Evolutionary conservation across 441 rosid species (phyloP), one percentile per base, ranked within the genome.

Genomic region (Brassica balearica): DNA sequence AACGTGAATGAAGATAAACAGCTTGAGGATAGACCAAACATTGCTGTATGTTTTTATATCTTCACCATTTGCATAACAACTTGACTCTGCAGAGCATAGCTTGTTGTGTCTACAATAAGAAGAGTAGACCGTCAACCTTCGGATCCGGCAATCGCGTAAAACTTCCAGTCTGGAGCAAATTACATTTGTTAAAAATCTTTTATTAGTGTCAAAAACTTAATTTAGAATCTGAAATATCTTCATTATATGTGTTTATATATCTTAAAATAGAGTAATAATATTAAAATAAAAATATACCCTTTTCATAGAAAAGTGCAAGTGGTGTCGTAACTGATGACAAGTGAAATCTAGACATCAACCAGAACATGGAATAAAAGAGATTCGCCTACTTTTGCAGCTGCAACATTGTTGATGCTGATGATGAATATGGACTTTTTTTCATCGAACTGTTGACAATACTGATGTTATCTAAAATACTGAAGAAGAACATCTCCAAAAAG

Each of bases 321-420:
- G 15, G 34, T 51, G 65, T 73, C 59, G 55, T 69, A 67, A 60
- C 19, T 72, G 69, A 74, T 68, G 68, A 78, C 82, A n/a, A n/a
- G n/a, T n/a, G 70, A 73, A 73, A 61, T 78, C 70, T 73, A 78
- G 58, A 78, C 43, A 67, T 68, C 48, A 72, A 65, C 53, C 67
- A 43, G 59, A 41, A 27, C 68, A 72, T 46, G 64, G 76, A 78
- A 72, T 72, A 72, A 61, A 51, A 78, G 48, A 79, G 82, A 79
- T 79, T 73, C 25, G 74, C 69, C 59, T 72, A 68, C 65, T 78
- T 72, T 73, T 78, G 76, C 66, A 64, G 72, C 71, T 77, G 68
- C 23, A 25, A 41, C 11, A 55, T 56, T 64, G 27, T 48, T 29
- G 53, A 32, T 63, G 29, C 32, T 22, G 1, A n/a, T 48, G 12